phyloP scores from a whole-genome alignment of 2,329 filamentous ascomycete species.

The Microdochium nivale region DNA sequence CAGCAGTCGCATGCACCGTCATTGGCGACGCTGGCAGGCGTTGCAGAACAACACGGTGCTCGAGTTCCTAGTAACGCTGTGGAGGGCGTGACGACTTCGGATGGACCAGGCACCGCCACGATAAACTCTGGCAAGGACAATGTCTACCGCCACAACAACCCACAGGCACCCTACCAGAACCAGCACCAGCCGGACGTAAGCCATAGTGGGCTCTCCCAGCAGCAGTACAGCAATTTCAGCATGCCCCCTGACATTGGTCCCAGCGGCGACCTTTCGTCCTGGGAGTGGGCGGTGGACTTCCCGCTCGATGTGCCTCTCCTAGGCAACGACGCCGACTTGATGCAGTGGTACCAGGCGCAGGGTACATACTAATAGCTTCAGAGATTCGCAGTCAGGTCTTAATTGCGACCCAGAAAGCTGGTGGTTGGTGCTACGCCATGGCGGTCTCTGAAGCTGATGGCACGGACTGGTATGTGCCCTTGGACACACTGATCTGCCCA shows the following conservation, averaged over 20 bases:
- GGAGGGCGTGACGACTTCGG: not conserved
- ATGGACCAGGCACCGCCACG: not conserved
- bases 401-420: too few relatives aligned
- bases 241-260: not conserved
- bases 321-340: not conserved
- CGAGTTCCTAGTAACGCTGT: not conserved
- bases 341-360: not conserved
- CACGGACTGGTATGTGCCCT: too few relatives aligned
- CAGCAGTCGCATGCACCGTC: not conserved
- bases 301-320: not conserved
- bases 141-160: not conserved
- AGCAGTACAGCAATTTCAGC: not conserved
- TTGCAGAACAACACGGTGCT: not conserved
- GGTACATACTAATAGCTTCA: not conserved
- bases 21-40: not conserved
- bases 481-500: too few relatives aligned
- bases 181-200: not conserved
- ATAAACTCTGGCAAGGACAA: not conserved
- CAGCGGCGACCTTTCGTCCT: not conserved
- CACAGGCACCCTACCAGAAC: not conserved
- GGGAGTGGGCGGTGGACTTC: not conserved
- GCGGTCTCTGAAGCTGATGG: too few relatives aligned
- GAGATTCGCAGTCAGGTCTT: too few relatives aligned
- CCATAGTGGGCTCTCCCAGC: not conserved
- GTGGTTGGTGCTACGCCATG: too few relatives aligned